These are phyloP conservation scores for Nectriaceae sp. DNA, from an alignment of 2,329 filamentous ascomycete species.

Conservation along the genomic window DNA sequence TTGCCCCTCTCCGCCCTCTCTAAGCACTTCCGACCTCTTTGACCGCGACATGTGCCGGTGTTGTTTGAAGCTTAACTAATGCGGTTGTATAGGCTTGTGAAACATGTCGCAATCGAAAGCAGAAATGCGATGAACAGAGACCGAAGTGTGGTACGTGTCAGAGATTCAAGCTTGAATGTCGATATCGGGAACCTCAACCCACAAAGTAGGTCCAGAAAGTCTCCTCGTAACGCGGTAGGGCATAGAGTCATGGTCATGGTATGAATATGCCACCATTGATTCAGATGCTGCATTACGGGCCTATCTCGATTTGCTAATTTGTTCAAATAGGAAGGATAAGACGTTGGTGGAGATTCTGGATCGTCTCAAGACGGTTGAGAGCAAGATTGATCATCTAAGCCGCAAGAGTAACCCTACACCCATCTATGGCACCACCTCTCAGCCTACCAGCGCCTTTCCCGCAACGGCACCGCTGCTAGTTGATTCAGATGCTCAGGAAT, in stretches of 20 bases:
- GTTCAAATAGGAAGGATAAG: slow-evolving; percentile 57
- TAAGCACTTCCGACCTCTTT: neutral
- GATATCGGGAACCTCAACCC: slow-evolving; percentile 60
- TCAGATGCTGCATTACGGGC: neutral
- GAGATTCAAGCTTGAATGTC: slow-evolving; percentile 58
- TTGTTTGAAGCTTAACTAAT: slow-evolving; percentile 11
- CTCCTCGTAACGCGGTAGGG: neutral
- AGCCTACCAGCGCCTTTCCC: slow-evolving; percentile 20
- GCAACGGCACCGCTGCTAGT: slow-evolving; percentile 21
- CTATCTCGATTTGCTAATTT: neutral
- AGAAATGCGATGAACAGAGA: slow-evolving; percentile 64
- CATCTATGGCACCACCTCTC: slow-evolving; percentile 19
- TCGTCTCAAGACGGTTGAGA: slow-evolving; percentile 54
- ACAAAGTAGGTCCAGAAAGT: slow-evolving; percentile 55
- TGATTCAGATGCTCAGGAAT: slow-evolving; percentile 25
- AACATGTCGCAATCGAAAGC: slow-evolving; percentile 61
- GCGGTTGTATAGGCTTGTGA: slow-evolving; percentile 51
- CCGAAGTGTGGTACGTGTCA: slow-evolving; percentile 63
- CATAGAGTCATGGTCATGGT: neutral
- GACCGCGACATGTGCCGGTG: too few relatives aligned
- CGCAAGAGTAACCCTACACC: slow-evolving; percentile 22
- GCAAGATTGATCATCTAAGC: slow-evolving; percentile 52
- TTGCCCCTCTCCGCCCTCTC: slow-evolving; percentile 6
- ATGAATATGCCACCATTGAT: neutral
- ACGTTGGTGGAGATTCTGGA: slow-evolving; percentile 63